Percentiles rank a stretch among this genome's conserved stretches.
phyloP scores from a whole-genome alignment of 1,284 basidiomycete species.

The Mycosarcoma mackinlayi region DNA sequence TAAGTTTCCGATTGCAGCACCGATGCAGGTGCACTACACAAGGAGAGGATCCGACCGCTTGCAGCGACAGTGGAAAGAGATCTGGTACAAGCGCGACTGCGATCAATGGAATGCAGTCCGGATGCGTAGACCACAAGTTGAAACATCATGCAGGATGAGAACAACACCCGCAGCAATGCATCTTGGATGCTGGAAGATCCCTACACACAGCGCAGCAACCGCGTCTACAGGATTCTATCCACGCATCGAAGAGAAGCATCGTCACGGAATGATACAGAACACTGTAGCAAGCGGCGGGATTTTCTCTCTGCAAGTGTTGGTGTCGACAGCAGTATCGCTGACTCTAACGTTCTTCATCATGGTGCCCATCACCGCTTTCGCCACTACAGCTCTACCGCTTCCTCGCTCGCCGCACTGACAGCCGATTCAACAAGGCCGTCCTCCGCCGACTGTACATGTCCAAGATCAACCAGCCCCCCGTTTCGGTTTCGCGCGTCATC shows the following conservation, averaged over 20 bases:
- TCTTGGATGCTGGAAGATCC: neutral
- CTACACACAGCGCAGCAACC: no score
- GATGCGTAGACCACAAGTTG: no score
- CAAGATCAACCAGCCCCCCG: conserved; percentile 95
- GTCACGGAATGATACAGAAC: no score
- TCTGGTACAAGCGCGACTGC: no score
- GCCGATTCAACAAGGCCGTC: conserved; percentile 96
- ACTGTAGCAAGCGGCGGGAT: no score
- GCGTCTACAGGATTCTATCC: no score
- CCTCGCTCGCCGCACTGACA: conserved; percentile 95
- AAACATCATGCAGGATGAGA: no score
- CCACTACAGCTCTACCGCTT: conserved; percentile 90
- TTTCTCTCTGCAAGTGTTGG: neutral
- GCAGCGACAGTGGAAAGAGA: no score
- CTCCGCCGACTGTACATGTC: conserved; percentile 97
- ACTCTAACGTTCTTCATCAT: conserved; percentile 3
- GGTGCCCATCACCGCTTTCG: neutral
- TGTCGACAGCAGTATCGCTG: no score
- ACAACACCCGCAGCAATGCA: no score
- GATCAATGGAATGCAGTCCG: no score
- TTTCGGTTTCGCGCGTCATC: conserved; percentile 74
- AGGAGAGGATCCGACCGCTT: neutral
- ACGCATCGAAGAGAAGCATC: no score
- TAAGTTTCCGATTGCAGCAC: conserved; percentile 69
- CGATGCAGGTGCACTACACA: neutral